Evolutionary conservation across 163 green algal genomes (phyloP), one percentile per base, ranked within the genome.

Genomic region (Scenedesmus sp.): DNA sequence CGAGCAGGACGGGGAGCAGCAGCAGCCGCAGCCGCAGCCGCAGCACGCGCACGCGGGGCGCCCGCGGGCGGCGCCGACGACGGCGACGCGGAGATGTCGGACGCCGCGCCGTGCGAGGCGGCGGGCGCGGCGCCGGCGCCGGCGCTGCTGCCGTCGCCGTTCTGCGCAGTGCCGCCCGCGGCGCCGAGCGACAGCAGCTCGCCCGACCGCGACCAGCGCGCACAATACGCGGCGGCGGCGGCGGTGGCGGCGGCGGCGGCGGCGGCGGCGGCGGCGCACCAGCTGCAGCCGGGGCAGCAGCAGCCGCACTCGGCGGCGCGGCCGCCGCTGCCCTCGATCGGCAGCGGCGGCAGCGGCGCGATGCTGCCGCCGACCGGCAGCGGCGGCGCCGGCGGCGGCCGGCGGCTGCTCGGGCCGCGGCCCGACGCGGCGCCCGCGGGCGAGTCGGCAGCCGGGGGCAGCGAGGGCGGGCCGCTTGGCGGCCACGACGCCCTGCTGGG

Each of bases 161-260:
- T 66, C 33, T 66, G 58, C 58, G 3, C 26, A 28, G 26, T 44
- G 6, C 29, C 15, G 1, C 31, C 31, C 44, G 58, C n/a, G 18
- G 28, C 28, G 11, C 14, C 56, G 14, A 34, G 29, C 15, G 26
- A 48, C 18, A 29, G 29, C 3, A 44, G 13, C 1, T 64, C 58
- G 2, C 26, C 58, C 39, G 58, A 66, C 31, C 15, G 31, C n/a
- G 58, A 66, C 3, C 4, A 18, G 9, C 29, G 26, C 4, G 3
- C 13, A 2, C 39, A 66, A 6, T 18, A 48, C 58, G 45, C 2
- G 26, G 15, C 17, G 14, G 24, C 28, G 13, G 24, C 57, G 15
- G 24, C 57, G 22, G 22, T 51, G 56, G 67, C 67, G 65, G 50
- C 66, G 53, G 66, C 63, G 36, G 57, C 50, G 63, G 66, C 66